Conservation (phyloP, 495 filamentous ascomycete species). For the Lasiosphaeriaceae sp. region DNA sequence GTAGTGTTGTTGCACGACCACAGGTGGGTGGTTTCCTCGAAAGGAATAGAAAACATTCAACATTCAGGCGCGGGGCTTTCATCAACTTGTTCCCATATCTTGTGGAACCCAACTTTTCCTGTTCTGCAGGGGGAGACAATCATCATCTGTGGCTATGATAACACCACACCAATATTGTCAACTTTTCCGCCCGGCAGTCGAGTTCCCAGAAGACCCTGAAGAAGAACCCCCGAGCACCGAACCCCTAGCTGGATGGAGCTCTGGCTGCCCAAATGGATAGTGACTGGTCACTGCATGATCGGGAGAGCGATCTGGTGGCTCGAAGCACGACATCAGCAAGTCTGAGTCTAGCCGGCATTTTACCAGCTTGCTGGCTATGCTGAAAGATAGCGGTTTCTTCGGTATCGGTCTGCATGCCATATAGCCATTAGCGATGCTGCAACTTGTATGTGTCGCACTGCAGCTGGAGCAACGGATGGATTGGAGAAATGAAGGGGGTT, state of each 20-base stretch:
- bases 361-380: constrained; percentile 34
- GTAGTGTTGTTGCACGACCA: no score
- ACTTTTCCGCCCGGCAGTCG: not conserved
- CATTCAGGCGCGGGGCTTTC: no score
- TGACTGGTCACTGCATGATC: constrained; percentile 36
- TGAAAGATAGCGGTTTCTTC: constrained; percentile 18
- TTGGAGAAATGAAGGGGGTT: constrained; percentile 24
- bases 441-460: constrained; percentile 21
- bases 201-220: not conserved
- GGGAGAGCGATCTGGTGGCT: constrained; percentile 17
- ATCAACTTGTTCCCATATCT: no score
- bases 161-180: not conserved
- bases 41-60: no score
- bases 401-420: constrained; percentile 14
- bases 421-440: constrained; percentile 29
- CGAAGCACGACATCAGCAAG: constrained; percentile 14
- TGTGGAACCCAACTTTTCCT: no score
- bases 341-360: constrained; percentile 31
- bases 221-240: not conserved
- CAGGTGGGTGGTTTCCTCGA: no score
- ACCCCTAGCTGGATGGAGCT: not conserved
- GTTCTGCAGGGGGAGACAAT: not conserved
- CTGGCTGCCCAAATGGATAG: constrained; percentile 7
- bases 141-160: not conserved
- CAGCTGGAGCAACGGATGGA: constrained; percentile 13